Base-by-base conservation (phyloP, 768 basidiomycete genomes). In the Amanita subjunquillea region DNA sequence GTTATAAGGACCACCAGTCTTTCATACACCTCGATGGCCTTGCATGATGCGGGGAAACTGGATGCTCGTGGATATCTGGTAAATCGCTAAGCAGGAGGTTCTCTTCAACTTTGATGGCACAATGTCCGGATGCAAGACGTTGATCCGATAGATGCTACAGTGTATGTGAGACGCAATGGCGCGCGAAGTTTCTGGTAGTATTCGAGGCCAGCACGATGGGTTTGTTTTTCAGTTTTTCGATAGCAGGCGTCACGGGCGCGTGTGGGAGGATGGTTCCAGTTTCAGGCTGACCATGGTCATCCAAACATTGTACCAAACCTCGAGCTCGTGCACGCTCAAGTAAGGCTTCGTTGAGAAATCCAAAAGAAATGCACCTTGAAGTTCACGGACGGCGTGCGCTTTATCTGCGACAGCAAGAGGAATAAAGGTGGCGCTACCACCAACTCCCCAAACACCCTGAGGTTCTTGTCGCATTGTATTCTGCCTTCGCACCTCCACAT, bases 161-260 rank as follows among this genome's bases (percentile, higher is more conserved):
- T 44, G 5, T 27, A 53, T 30, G 30, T 34, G 45, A 53, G 46
- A 77, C 85, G 62, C 65, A 93, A 87, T 78, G 5, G 77, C 83
- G 50, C 72, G 75, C 20, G 95, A 77, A 55, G 95, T 91, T 74
- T 58, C 93, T 76, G 1, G 91, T 89, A 59, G 90, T 93, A 53
- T 80, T 83, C 4, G 92, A 95, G 0, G 93, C 93, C 1, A 97
- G 74, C 2, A 96, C 69, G 44, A 97, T 77, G 3, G 88, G 76
- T 63, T 91, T 93, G 20, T 79, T 82, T 37, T 72, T 63, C 1
- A 96, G 76, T 63, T 84, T 88, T 59, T 83, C 72, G 41, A 83
- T 70, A 0, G 72, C 72, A 9, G 83, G 83, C 1, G 79, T 73
- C 36, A 72, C 65, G 10, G 91, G 73, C 1, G 87, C 87, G 60